Conservation (phyloP, 228 moss, liverwort and hornwort genomes). For the Sphagnum magellanicum region DNA sequence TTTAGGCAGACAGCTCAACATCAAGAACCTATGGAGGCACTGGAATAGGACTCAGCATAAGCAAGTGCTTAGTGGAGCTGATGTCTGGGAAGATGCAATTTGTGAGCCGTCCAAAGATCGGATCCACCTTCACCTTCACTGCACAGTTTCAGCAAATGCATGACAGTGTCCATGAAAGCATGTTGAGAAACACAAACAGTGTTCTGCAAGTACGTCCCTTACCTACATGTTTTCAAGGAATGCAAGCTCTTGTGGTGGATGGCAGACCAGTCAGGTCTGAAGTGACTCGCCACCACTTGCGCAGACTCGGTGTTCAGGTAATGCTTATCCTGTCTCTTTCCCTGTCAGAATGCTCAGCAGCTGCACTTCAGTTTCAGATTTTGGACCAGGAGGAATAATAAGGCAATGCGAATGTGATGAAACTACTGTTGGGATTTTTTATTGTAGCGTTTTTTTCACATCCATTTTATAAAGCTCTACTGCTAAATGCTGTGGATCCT, state of each 20-base stretch:
- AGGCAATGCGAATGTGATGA: no score
- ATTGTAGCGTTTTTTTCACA: no score
- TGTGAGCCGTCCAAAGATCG: constrained; percentile 46
- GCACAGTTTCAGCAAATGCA: constrained; percentile 43
- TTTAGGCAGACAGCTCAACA: constrained; percentile 64
- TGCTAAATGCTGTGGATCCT: no score
- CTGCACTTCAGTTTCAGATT: no score
- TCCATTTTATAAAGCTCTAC: no score
- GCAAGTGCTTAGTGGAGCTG: constrained; percentile 53
- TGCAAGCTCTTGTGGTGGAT: constrained; percentile 57
- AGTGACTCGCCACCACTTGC: constrained; percentile 56
- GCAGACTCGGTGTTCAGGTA: constrained; percentile 58
- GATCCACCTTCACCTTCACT: constrained; percentile 59
- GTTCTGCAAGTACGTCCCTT: constrained; percentile 44
- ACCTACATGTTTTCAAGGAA: constrained; percentile 50
- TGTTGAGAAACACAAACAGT: constrained; percentile 43
- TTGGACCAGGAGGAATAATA: no score
- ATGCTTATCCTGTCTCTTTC: background rate
- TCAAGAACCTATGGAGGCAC: constrained; percentile 69
- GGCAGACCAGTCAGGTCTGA: constrained; percentile 59
- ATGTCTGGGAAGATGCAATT: constrained; percentile 64
- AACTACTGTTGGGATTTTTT: no score
- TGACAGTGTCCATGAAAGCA: constrained; percentile 39
- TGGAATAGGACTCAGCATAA: constrained; percentile 66
- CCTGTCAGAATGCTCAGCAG: no score